These are phyloP conservation scores for Talaromyces albobiverticillius DNA, from an alignment of 2,329 filamentous ascomycete species.

Conservation along the genomic window DNA sequence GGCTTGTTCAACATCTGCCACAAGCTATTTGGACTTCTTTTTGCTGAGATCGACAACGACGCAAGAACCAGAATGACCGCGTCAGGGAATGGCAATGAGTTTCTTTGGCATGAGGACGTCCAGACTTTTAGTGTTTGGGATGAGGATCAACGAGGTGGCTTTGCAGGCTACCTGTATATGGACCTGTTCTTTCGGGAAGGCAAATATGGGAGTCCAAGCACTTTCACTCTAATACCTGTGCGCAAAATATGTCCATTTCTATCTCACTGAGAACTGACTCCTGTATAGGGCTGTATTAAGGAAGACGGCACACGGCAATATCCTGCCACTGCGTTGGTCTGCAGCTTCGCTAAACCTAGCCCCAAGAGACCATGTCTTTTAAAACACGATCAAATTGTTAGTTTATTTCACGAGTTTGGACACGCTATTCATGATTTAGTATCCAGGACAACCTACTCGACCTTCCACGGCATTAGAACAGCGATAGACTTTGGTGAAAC, in stretches of 20 bases:
- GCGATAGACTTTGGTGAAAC: conserved; percentile 42
- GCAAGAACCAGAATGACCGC: too few relatives aligned
- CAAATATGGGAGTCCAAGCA: conserved; percentile 1
- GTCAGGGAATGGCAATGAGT: too few relatives aligned
- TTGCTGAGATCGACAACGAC: conserved; percentile 68
- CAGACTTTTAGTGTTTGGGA: conserved; percentile 81
- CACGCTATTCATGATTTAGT: conserved; percentile 44
- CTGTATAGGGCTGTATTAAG: conserved; percentile 15
- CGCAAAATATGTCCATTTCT: not conserved
- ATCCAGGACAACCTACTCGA: conserved; percentile 30
- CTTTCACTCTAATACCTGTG: conserved; percentile 15
- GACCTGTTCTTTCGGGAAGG: conserved; percentile 5
- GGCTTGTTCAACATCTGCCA: conserved; percentile 77
- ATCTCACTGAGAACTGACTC: not conserved
- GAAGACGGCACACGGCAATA: not conserved
- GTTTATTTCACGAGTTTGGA: conserved; percentile 36
- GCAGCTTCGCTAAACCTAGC: not conserved
- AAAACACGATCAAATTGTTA: conserved; percentile 5
- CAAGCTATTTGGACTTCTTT: conserved; percentile 74
- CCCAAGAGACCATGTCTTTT: not conserved
- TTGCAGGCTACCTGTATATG: conserved; percentile 12
- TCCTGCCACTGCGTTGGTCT: not conserved
- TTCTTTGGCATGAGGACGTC: conserved; percentile 79
- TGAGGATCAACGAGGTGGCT: conserved; percentile 46
- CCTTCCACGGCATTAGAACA: conserved; percentile 31